Evolutionary conservation across 2,329 filamentous ascomycete species (phyloP), one percentile per base, ranked within the genome.

Genomic region (Microdochium trichocladiopsis): DNA sequence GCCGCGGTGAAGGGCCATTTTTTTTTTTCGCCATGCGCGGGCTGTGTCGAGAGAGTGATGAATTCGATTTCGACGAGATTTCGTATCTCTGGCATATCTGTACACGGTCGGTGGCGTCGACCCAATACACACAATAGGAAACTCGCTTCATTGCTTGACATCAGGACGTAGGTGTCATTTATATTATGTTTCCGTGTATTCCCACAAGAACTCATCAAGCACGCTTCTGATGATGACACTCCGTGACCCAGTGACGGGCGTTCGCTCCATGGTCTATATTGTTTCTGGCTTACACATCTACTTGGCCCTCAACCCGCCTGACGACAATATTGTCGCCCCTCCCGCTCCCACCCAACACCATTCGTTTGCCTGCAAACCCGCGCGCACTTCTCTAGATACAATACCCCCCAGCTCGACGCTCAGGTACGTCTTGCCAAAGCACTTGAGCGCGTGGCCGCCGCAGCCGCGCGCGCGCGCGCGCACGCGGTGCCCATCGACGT

Each of bases 261-360:
- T 33, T 33, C 14, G 28, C 28, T 8, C 14, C 28, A 33, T 14
- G 28, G 28, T 33, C 28, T 33, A 33, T 33, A 33, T 33, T 33
- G 28, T 33, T 33, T 33, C 28, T 33, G n/a, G 14, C 14, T 33
- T 33, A 33, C 28, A 33, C 28, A 9, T 9, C 28, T 9, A 33
- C 28, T 68, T 69, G 48, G 67, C 70, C 62, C 71, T 76, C 18
- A 77, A n/a, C 69, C 62, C 71, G 79, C 52, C 88, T 80, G 64
- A 97, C 93, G n/a, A 91, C 75, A 28, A 96, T 85, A 61, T 73
- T 87, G 45, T 79, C 76, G 3, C n/a, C 80, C 85, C 41, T 89
- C 84, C 61, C 89, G 72, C 63, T 91, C 82, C 94, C 94, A 99
- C 0, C 91, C 91, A 1, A 97, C 87, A 2, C 84, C 84, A 63